Conservation (phyloP, 192 early-diverging fungal species). For the Entrophospora sp. region DNA sequence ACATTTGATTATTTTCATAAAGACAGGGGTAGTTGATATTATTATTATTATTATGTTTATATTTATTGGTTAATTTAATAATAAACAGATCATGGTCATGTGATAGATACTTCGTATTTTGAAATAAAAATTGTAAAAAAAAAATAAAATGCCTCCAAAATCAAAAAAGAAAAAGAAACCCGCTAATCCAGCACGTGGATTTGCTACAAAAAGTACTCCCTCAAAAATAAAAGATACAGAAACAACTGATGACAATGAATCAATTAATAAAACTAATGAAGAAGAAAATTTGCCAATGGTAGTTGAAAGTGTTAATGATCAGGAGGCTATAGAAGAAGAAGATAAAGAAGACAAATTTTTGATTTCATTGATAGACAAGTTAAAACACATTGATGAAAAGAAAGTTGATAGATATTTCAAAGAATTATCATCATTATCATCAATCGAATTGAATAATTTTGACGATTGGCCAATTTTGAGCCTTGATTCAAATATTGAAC, state of each 20-base stretch:
- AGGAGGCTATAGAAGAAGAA: background rate
- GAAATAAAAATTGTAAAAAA: no score
- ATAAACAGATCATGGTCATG: no score
- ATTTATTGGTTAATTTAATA: no score
- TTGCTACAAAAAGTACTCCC: constrained; percentile 30
- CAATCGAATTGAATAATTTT: no score
- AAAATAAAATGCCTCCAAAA: no score
- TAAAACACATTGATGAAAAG: constrained; percentile 18
- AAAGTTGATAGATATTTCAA: constrained; percentile 33
- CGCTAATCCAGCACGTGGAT: constrained; percentile 29
- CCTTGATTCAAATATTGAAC: constrained; percentile 30
- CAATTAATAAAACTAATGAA: background rate
- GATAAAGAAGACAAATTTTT: constrained; percentile 27
- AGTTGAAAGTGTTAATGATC: no score
- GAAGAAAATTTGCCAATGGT: background rate
- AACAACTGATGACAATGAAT: constrained; percentile 1
- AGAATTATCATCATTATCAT: constrained; percentile 23
- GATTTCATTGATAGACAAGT: constrained; percentile 25
- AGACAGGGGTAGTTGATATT: no score
- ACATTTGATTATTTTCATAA: no score
- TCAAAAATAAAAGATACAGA: constrained; percentile 20
- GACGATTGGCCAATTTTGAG: constrained; percentile 27
- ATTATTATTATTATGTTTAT: no score
- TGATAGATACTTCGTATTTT: no score
- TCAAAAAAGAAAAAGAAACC: constrained; percentile 34